Base-by-base conservation (phyloP, 768 basidiomycete species). In the Macrocybe gigantea region DNA sequence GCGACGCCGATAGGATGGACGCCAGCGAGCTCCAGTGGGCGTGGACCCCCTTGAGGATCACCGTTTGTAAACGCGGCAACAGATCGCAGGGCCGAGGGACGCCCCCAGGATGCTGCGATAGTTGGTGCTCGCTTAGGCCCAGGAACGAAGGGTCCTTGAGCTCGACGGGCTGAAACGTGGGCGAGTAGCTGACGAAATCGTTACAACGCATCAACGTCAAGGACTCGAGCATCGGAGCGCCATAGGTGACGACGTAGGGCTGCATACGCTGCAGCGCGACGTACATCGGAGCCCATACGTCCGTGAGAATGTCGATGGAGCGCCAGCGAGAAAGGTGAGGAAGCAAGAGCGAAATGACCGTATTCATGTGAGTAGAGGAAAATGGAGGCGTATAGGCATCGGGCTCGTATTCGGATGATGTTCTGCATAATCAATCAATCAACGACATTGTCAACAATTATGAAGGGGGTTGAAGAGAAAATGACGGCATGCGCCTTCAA, bases 121-220 rank as follows among this genome's bases (percentile, higher is more conserved):
- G 49, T 39, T 53, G 49, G 47, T 58, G 53, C 35, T 58, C 50
- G 5, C 52, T 47, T 33, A 65, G 53, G 43, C 59, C 56, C 5
- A 74, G 64, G 48, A 70, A 70, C 4, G 58, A 53, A 9, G 66
- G 65, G 10, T 60, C 58, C 49, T 65, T 69, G 57, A 74, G 61
- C 5, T 63, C 51, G 8, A 49, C 48, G 5, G 79, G 76, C 49
- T 66, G 66, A 59, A 82, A 80, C 29, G 60, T 53, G 12, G 64
- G 64, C 5, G 65, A 64, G 55, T 72, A 74, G 53, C 74, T 70
- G 44, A 71, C 67, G 54, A 74, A 79, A 48, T 79, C 77, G 55
- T 81, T 81, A 63, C 79, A 83, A 32, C 76, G 75, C 72, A 82
- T 78, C 13, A 83, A 64, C 29, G 70, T 69, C 39, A 84, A 61